These are phyloP conservation scores for Colletotrichum sansevieriae DNA, from an alignment of 2,329 filamentous ascomycete species.

Conservation along the genomic window DNA sequence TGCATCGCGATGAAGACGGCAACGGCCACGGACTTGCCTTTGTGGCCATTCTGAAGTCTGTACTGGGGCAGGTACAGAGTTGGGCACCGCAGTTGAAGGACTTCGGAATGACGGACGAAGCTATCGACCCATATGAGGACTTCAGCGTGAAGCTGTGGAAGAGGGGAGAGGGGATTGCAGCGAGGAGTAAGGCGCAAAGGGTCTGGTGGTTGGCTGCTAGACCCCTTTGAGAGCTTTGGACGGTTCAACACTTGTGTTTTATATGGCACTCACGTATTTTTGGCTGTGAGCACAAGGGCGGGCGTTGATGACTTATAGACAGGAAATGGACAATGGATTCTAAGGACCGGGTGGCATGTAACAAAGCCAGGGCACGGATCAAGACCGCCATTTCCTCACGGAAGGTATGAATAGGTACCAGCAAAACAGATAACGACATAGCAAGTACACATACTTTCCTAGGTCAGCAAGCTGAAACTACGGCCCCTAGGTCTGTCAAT, in stretches of 20 bases:
- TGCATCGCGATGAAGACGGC: conserved; percentile 32
- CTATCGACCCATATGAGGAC: conserved; percentile 36
- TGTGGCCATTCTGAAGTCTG: conserved; percentile 33
- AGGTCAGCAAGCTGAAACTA: too few species aligned
- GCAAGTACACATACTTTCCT: too few species aligned
- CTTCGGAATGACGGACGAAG: conserved; percentile 35
- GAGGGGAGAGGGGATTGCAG: conserved; percentile 30
- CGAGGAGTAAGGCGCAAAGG: conserved; percentile 24
- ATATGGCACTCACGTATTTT: conserved; percentile 1
- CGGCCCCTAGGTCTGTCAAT: too few species aligned
- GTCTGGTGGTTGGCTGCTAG: conserved; percentile 39
- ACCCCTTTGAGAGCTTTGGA: conserved; percentile 14
- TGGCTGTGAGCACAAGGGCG: not conserved
- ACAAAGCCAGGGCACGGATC: not conserved
- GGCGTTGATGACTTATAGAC: not conserved
- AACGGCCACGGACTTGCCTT: conserved; percentile 35
- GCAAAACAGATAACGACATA: too few species aligned
- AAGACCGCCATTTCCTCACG: too few species aligned
- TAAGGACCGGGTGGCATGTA: not conserved
- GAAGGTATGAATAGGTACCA: too few species aligned
- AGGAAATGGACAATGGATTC: not conserved
- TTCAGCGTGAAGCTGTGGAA: conserved; percentile 38
- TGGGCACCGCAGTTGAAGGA: conserved; percentile 23
- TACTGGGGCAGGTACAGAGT: conserved; percentile 31
- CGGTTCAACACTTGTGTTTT: not conserved